Conservation (phyloP, 2,329 filamentous ascomycete species). For the Drechslera avenae region DNA sequence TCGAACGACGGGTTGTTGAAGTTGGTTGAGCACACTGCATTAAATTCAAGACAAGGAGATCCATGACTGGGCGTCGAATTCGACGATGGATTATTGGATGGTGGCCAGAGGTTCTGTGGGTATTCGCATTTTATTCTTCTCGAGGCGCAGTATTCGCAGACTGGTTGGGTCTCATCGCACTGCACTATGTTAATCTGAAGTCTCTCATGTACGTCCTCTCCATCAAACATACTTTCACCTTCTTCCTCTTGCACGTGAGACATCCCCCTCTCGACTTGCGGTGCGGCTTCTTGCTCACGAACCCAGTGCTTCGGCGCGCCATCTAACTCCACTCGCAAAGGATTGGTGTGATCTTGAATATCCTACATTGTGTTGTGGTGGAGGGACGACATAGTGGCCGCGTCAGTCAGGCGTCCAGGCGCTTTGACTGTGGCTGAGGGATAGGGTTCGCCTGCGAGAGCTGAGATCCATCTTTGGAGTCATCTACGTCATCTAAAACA, state of each 20-base stretch:
- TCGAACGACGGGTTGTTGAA: conserved; percentile 18
- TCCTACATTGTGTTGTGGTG: not conserved
- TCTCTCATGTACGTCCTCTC: not conserved
- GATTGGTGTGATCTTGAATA: not conserved
- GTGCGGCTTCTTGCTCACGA: conserved; percentile 42
- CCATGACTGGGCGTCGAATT: not conserved
- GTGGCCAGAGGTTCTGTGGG: conserved; percentile 10
- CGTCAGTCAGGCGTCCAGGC: conserved; percentile 2
- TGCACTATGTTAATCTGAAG: conserved; percentile 9
- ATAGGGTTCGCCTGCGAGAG: not conserved
- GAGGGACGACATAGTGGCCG: not conserved
- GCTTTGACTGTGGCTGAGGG: not conserved
- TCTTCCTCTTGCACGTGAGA: conserved; percentile 41
- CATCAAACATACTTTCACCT: conserved; percentile 36
- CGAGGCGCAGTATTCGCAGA: conserved; percentile 35
- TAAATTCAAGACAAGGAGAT: not conserved
- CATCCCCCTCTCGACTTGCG: conserved; percentile 42
- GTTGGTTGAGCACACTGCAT: conserved; percentile 5
- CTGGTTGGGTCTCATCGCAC: conserved; percentile 40
- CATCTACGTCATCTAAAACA: conserved; percentile 3
- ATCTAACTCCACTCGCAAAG: conserved; percentile 12
- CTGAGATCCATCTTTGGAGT: conserved; percentile 2
- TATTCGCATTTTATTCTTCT: conserved; percentile 36
- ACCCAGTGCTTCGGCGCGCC: conserved; percentile 34
- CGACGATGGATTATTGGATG: conserved; percentile 2